Conservation (phyloP, 768 basidiomycete species). For the Cystofilobasidium capitatum region DNA sequence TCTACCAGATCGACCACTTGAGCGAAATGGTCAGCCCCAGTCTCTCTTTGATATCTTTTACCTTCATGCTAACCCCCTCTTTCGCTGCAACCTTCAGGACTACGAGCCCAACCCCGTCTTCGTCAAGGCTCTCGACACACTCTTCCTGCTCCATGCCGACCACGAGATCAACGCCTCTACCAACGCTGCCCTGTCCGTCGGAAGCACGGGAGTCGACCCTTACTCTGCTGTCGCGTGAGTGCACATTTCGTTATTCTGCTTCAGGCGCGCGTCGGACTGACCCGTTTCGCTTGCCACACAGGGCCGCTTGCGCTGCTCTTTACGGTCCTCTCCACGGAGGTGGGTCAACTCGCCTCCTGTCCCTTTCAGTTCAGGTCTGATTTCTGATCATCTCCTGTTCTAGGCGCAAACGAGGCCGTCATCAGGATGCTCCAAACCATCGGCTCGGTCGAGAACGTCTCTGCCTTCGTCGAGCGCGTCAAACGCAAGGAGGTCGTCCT, state of each 20-base stretch:
- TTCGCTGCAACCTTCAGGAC: slow-evolving; percentile 37
- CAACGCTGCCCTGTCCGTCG: slow-evolving; percentile 79
- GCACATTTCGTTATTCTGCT: background rate
- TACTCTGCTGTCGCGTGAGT: slow-evolving; percentile 70
- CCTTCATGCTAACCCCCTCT: too few species aligned
- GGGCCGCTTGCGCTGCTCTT: slow-evolving; percentile 75
- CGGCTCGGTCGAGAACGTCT: slow-evolving; percentile 73
- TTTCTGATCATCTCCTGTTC: too few species aligned
- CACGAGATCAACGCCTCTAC: slow-evolving; percentile 61
- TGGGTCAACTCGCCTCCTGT: slow-evolving; percentile 36
- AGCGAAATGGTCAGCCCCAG: slow-evolving; percentile 42
- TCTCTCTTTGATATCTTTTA: background rate
- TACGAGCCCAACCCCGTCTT: slow-evolving; percentile 76
- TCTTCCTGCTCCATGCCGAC: slow-evolving; percentile 81
- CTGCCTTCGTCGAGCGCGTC: slow-evolving; percentile 72
- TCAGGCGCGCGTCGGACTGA: background rate
- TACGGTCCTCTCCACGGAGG: slow-evolving; percentile 50
- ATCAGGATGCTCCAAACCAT: slow-evolving; percentile 87
- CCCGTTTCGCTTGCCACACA: slow-evolving; percentile 32
- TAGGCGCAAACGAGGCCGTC: slow-evolving; percentile 84
- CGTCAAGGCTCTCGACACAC: slow-evolving; percentile 73
- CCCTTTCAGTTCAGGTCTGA: too few species aligned
- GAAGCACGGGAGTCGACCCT: slow-evolving; percentile 79
- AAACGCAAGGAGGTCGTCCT: slow-evolving; percentile 75
- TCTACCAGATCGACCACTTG: slow-evolving; percentile 83